These are phyloP conservation scores for Exidia glandulosa DNA, from an alignment of 768 basidiomycete genomes.

Conservation along the genomic window DNA sequence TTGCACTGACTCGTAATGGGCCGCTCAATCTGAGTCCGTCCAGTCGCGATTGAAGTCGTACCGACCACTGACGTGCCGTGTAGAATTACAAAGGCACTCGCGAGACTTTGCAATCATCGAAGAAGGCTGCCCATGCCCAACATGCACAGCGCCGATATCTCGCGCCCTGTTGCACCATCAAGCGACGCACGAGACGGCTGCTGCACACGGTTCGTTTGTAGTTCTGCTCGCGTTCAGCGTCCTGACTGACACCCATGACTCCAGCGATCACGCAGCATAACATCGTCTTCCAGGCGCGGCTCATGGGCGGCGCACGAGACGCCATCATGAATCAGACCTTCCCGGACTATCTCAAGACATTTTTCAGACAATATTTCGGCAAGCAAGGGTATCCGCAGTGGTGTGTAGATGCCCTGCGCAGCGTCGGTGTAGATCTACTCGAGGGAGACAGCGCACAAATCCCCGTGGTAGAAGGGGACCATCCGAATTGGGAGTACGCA, in stretches of 20 bases:
- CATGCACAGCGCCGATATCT: conserved; percentile 55
- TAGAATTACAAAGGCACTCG: conserved; percentile 61
- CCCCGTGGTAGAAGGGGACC: conserved; percentile 11
- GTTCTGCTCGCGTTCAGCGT: neutral
- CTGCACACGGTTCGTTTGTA: conserved; percentile 68
- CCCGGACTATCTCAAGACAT: conserved; percentile 62
- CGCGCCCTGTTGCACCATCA: conserved; percentile 69
- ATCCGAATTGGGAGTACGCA: conserved; percentile 54
- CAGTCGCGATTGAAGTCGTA: neutral
- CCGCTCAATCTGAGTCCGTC: conserved; percentile 70
- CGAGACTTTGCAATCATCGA: conserved; percentile 67
- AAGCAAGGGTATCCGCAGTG: conserved; percentile 74
- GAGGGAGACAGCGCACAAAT: conserved; percentile 50
- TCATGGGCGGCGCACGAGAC: conserved; percentile 78
- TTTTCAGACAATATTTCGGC: conserved; percentile 72
- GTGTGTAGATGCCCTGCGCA: conserved; percentile 75
- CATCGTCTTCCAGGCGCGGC: conserved; percentile 71
- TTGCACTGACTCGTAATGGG: conserved; percentile 72
- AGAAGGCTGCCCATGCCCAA: conserved; percentile 73
- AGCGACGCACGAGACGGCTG: conserved; percentile 68
- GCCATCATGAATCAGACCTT: conserved; percentile 71
- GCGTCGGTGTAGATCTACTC: conserved; percentile 75
- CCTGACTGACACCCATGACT: neutral
- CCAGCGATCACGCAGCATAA: conserved; percentile 79
- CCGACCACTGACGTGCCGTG: neutral